Evolutionary conservation across 129 eudicot genomes (phyloP).

Genomic region (Centaurea solstitialis): DNA sequence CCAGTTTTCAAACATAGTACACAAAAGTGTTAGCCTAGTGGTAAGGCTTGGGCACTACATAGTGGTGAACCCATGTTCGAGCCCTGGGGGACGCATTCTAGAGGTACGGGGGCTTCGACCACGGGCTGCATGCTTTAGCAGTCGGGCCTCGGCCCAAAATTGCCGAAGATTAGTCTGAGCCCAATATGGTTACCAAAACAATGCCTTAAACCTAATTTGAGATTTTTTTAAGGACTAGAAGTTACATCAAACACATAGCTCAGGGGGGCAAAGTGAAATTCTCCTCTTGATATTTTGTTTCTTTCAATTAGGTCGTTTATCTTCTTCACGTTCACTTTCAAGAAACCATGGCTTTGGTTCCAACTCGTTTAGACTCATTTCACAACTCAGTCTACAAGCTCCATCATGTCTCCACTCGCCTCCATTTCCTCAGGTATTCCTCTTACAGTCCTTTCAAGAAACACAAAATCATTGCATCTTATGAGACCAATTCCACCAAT

Average conservation of each 20-base stretch:
- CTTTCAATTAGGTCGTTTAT: constrained; percentile 16
- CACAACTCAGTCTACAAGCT: constrained; percentile 65
- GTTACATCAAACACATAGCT: neutral
- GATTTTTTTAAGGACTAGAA: neutral
- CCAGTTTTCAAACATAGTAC: no score
- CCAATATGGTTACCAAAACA: no score
- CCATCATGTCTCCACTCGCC: constrained; percentile 3
- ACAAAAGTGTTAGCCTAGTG: no score
- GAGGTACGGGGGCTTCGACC: no score
- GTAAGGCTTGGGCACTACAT: no score
- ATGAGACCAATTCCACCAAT: constrained; percentile 13
- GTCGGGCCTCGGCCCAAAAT: no score
- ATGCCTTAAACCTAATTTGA: no score
- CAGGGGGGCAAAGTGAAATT: neutral
- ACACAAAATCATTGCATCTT: constrained; percentile 34
- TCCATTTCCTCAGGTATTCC: constrained; percentile 57
- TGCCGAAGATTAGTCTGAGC: no score
- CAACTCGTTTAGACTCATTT: constrained; percentile 59
- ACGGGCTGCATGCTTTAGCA: no score
- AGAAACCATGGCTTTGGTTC: constrained; percentile 52
- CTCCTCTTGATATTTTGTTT: neutral
- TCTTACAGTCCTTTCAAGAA: constrained; percentile 45
- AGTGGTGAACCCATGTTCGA: no score
- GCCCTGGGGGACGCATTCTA: no score
- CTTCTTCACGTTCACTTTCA: neutral